Base-by-base conservation (phyloP, 495 filamentous ascomycete genomes). In the Xylaria grammica region DNA sequence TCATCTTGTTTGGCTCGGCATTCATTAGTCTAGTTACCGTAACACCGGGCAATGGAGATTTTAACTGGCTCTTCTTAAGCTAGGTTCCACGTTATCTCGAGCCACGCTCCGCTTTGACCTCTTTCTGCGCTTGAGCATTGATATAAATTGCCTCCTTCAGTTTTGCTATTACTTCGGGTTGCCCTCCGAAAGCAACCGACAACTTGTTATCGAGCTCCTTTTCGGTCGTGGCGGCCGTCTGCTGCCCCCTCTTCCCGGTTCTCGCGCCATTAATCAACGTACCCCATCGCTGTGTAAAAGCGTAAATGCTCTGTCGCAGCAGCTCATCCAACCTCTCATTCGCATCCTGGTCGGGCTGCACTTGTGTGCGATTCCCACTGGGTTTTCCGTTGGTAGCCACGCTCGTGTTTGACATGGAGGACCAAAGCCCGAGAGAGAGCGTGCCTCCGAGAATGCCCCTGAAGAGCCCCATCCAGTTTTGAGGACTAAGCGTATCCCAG, bases 301-400 rank as follows among this genome's bases (percentile, higher is more conserved):
- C 89, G 53, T 89, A 90, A 67, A 97, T 95, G 15, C 89, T 87
- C 22, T 88, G 89, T 45, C 93, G 78, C 19, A 97, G 80, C 29
- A 90, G 78, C 19, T 89, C 90, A 65, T 97, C 93, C 2, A 97
- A 78, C 75, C 94, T 92, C 54, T 90, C 90, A 72, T 90, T 89
- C 29, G 90, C 91, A 72, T 93, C 91, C 55, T 82, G 75, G 19
- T 75, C 69, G 1, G 69, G 44, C 24, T 66, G 62, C 10, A 44
- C 63, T 50, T 67, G 65, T 42, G 54, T 59, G 45, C 63, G 62
- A 44, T 50, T 62, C 15, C 51, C 50, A 36, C 38, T 27, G 4
- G 49, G 44, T 9, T 67, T 64, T 13, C 67, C 55, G 34, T 66
- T 65, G 29, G 60, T 53, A 29, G 52, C 65, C 19, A 72, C 44